phyloP scores from a whole-genome alignment of 2,329 filamentous ascomycete genomes.

The Trichoderma arundinaceum region DNA sequence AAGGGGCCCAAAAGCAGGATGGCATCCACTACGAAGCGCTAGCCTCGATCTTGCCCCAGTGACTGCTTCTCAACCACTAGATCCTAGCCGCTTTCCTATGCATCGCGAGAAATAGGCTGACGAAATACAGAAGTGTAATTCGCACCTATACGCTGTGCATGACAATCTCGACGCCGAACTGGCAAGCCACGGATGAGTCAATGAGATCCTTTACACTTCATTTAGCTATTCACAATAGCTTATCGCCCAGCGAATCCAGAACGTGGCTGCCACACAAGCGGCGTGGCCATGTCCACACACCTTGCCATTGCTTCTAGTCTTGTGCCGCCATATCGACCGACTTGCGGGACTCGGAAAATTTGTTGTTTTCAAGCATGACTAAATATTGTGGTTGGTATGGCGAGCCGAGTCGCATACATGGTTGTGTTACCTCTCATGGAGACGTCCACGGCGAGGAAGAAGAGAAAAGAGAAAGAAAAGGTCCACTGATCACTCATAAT shows the following conservation, averaged over 20 bases:
- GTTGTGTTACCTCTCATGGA: conserved; percentile 16
- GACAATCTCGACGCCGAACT: neutral
- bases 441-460: neutral
- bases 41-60: conserved; percentile 27
- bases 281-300: neutral
- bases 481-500: neutral
- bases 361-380: conserved; percentile 24
- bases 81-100: conserved; percentile 4
- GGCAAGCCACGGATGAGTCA: conserved; percentile 2
- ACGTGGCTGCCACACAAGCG: neutral
- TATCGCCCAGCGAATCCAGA: neutral
- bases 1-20: conserved; percentile 11
- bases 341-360: conserved; percentile 27
- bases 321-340: conserved; percentile 5
- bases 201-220: conserved; percentile 15
- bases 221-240: neutral
- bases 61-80: conserved; percentile 8
- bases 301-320: neutral
- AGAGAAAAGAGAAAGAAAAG: neutral
- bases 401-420: conserved; percentile 16
- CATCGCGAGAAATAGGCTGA: neutral
- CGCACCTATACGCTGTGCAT: neutral
- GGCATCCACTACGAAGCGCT: conserved; percentile 27
- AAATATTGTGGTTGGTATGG: conserved; percentile 20
- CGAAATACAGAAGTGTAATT: neutral